Evolutionary conservation across 176 grass and related monocot genomes (phyloP), one percentile per base, ranked within the genome.

Genomic region (Alloteropsis semialata): DNA sequence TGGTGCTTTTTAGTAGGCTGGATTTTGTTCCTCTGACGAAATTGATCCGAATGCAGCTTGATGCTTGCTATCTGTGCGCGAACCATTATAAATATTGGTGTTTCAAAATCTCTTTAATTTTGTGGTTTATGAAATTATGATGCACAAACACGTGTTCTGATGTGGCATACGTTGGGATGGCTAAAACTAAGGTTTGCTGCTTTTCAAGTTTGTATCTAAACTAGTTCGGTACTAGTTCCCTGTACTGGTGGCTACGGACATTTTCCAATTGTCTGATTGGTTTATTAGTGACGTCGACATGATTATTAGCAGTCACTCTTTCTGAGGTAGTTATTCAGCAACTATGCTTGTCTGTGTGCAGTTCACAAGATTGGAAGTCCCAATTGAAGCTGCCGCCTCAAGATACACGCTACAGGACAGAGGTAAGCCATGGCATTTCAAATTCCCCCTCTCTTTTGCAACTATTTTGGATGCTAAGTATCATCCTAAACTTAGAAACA

Each of bases 361-460:
- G 96, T 88, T 93, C 84, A 42, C 88, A 93, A 88, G 88, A 91
- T 84, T 98, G 96, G 95, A 98, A 98, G 79, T 77, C 90, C 43
- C 92, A 87, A 89, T 87, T 98, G 82, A 95, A 88, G 76, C 86
- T 98, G 42, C 96, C 92, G 49, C 84, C 88, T 46, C 57, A 66
- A 72, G 96, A 98, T 91, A 93, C 96, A 21, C 86, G 96, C 64
- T 94, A 91, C 89, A 95, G 48, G 53, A 98, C 96, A 25, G 92
- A 98, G 88, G 96, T 98, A 87, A 88, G 76, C 82, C 14, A 18
- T 74, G 19, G 25, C 45, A 63, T 63, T 87, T 77, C 48, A 55
- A 32, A 76, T 59, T 16, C 45, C 36, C 8, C 18, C 8, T 58
- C 46, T 11, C 36, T 59, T 16, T 65, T 68, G 21, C 51, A 61